A percentile compares a stretch with the other conserved stretches of the same genome.
These are phyloP conservation scores for Prunus mongolica DNA, from an alignment of 306 rosid species.

Conservation along the genomic window DNA sequence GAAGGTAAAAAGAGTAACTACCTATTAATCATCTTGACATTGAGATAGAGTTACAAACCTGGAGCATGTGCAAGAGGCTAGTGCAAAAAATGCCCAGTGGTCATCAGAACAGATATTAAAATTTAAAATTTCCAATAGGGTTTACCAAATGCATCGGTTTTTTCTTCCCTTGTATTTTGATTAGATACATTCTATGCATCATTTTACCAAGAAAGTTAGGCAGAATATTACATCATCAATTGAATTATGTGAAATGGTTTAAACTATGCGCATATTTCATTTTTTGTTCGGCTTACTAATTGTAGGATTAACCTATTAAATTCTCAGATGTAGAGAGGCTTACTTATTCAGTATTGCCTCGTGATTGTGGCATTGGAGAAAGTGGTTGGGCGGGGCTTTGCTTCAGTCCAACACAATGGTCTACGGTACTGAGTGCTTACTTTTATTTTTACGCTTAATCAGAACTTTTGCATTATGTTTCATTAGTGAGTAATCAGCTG, in stretches of 20 bases:
- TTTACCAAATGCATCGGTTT: background rate
- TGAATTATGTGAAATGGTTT: background rate
- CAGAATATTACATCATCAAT: background rate
- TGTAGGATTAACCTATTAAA: slow-evolving; percentile 19
- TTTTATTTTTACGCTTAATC: background rate
- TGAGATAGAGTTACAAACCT: background rate
- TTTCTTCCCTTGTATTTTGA: background rate
- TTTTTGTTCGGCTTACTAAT: slow-evolving; percentile 13
- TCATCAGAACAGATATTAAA: background rate
- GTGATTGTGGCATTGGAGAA: slow-evolving; percentile 72
- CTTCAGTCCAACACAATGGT: slow-evolving; percentile 77
- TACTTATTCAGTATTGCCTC: slow-evolving; percentile 73
- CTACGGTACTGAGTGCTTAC: slow-evolving; percentile 47
- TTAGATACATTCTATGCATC: background rate
- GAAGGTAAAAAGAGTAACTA: background rate
- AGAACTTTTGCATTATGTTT: background rate
- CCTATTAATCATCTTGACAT: background rate
- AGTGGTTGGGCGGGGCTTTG: slow-evolving; percentile 91
- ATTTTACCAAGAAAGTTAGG: background rate
- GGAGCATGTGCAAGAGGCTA: background rate
- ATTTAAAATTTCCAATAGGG: background rate
- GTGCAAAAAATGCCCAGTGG: background rate
- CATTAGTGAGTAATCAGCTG: background rate
- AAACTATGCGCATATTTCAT: background rate
- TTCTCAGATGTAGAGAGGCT: slow-evolving; percentile 66